Conservation (phyloP, 495 filamentous ascomycete genomes). For the Evansstolkia leycettana region DNA sequence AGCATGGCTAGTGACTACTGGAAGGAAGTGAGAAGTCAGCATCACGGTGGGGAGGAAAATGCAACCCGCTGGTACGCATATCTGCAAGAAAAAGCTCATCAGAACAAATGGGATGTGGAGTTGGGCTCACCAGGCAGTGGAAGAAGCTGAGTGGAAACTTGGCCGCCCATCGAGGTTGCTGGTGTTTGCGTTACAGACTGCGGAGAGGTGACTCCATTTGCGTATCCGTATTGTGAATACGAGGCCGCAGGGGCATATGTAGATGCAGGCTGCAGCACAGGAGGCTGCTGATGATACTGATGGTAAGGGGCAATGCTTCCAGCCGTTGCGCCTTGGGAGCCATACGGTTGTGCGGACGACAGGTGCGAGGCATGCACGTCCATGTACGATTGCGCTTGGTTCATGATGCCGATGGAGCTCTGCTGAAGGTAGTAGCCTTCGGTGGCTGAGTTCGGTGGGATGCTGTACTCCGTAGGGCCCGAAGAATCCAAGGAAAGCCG, state of each 20-base stretch:
- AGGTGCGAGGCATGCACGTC: slow-evolving; percentile 72
- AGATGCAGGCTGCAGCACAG: slow-evolving; percentile 69
- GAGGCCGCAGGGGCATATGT: slow-evolving; percentile 53
- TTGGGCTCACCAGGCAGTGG: slow-evolving; percentile 50
- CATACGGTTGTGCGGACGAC: slow-evolving; percentile 68
- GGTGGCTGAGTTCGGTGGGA: slow-evolving; percentile 15
- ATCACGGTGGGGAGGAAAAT: not conserved
- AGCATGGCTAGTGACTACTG: slow-evolving; percentile 32
- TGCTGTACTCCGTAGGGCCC: slow-evolving; percentile 18
- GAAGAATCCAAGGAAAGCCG: slow-evolving; percentile 27
- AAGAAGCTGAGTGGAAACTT: slow-evolving; percentile 44
- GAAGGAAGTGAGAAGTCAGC: slow-evolving; percentile 5
- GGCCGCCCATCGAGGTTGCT: slow-evolving; percentile 51
- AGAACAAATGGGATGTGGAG: slow-evolving; percentile 3
- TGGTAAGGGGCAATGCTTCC: slow-evolving; percentile 57
- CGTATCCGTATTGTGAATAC: slow-evolving; percentile 63
- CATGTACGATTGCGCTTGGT: slow-evolving; percentile 70
- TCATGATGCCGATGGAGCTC: slow-evolving; percentile 59
- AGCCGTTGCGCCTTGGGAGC: slow-evolving; percentile 71
- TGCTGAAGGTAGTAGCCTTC: slow-evolving; percentile 29
- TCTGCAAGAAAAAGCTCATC: not conserved
- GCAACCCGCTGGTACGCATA: no score
- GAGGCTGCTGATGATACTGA: slow-evolving; percentile 63
- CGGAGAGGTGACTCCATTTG: slow-evolving; percentile 64
- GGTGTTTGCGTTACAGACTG: slow-evolving; percentile 54